phyloP scores from a whole-genome alignment of 495 filamentous ascomycete species.

The Hypoxylon fragiforme region DNA sequence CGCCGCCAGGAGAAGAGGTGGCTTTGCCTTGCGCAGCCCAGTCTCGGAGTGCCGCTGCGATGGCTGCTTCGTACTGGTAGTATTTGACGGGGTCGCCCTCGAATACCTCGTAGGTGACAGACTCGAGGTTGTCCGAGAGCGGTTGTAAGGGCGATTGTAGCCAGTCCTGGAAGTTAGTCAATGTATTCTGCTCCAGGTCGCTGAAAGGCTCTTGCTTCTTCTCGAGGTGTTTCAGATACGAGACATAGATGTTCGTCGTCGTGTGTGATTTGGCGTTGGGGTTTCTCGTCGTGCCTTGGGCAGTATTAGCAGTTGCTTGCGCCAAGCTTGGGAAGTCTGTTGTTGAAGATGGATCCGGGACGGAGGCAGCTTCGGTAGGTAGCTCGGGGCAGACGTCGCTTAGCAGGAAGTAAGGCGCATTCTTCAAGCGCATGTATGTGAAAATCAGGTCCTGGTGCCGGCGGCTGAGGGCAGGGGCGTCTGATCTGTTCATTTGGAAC shows the following conservation, averaged over 20 bases:
- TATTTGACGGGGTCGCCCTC: slow-evolving; percentile 99
- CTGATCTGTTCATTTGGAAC: slow-evolving; percentile 78
- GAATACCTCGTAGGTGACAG: slow-evolving; percentile 97
- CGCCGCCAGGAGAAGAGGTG: slow-evolving; percentile 65
- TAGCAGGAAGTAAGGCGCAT: slow-evolving; percentile 78
- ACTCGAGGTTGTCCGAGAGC: slow-evolving; percentile 93
- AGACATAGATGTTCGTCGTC: slow-evolving; percentile 71
- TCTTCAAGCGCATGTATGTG: slow-evolving; percentile 80
- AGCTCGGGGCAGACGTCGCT: slow-evolving; percentile 70
- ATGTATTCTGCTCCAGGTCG: slow-evolving; percentile 47
- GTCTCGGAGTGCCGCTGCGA: slow-evolving; percentile 78
- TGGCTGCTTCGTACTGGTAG: slow-evolving; percentile 87
- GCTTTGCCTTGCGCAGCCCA: slow-evolving; percentile 73
- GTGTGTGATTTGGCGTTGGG: slow-evolving; percentile 33
- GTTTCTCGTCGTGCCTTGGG: slow-evolving; percentile 19
- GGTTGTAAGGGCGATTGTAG: slow-evolving; percentile 93
- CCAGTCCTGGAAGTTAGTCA: slow-evolving; percentile 76
- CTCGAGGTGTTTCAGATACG: slow-evolving; percentile 83
- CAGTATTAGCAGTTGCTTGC: slow-evolving; percentile 38
- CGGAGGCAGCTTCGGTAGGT: slow-evolving; percentile 15
- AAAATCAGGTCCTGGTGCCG: slow-evolving; percentile 77
- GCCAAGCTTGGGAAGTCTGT: slow-evolving; percentile 67
- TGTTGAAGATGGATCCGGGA: slow-evolving; percentile 48
- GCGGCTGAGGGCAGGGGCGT: slow-evolving; percentile 81
- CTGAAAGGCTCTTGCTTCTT: slow-evolving; percentile 69